Percentiles rank a stretch among this genome's conserved stretches.
Conservation (phyloP, 805 yeast species). For the Wickerhamiella slavikovae region DNA sequence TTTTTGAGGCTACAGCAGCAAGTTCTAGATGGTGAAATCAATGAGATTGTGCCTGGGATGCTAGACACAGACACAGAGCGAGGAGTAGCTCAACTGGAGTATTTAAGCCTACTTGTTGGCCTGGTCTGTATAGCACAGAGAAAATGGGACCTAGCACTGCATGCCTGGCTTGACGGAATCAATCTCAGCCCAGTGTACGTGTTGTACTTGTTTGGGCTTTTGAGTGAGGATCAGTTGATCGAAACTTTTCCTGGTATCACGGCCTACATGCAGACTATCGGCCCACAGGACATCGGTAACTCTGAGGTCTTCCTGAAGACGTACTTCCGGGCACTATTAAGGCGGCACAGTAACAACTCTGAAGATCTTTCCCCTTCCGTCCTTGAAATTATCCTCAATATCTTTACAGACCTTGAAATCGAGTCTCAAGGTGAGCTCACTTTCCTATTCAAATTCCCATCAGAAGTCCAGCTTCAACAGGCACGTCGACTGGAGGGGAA, state of each 20-base stretch:
- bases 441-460: too few species aligned
- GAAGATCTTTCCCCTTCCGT: conserved; percentile 1
- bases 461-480: too few species aligned
- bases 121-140: too few species aligned
- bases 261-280: conserved; percentile 4
- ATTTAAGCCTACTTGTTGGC: conserved; percentile 19
- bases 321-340: conserved; percentile 4
- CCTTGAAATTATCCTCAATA: conserved; percentile 4
- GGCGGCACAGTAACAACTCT: conserved; percentile 1
- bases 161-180: conserved; percentile 20
- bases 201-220: conserved; percentile 12
- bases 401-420: background rate
- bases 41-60: conserved; percentile 12
- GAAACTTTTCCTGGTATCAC: conserved; percentile 16
- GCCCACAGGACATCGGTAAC: background rate
- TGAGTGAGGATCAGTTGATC: conserved; percentile 8
- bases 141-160: conserved; percentile 20
- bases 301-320: conserved; percentile 1
- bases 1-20: conserved; percentile 13
- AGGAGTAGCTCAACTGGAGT: conserved; percentile 21
- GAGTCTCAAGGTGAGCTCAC: conserved; percentile 2
- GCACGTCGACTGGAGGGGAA: too few species aligned
- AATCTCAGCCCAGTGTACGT: conserved; percentile 18
- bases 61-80: conserved; percentile 18
- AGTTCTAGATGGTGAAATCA: conserved; percentile 11